Evolutionary conservation across 2,329 filamentous ascomycete species (phyloP), one percentile per base, ranked within the genome.

Genomic region (Claviceps sp.): DNA sequence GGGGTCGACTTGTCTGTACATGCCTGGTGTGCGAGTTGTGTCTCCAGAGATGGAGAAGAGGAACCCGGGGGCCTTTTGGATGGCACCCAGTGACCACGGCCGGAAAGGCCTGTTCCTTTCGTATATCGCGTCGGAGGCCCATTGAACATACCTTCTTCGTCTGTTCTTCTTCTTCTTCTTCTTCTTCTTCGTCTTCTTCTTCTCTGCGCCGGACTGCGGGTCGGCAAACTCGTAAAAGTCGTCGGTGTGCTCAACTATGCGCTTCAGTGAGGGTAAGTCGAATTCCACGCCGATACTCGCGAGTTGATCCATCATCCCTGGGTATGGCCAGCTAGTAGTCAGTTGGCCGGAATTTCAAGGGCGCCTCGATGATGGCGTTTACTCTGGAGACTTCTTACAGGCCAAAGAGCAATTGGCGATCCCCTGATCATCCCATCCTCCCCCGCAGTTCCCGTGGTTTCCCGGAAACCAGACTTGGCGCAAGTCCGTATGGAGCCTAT

Each of bases 361-460:
- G 3, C 9, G 30, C 4, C 30, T 34, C 30, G 30, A 11, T 34
- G 9, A 4, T 34, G 3, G 30, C 9, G 9, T 34, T 34, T 34
- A 11, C 9, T 34, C 30, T 11, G 30, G n/a, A 5, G 16, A 43
- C 14, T n/a, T 59, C 69, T 57, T 58, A 70, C 69, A 72, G 18
- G 66, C 62, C 47, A 72, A 61, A 22, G 65, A 65, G 16, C 65
- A 62, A 50, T 72, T 67, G 3, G 70, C 62, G 20, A 71, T 65
- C 45, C 72, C 72, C 54, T 76, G 70, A 47, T 78, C 74, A 5
- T 66, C 62, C 78, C 78, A 85, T 2, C 84, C 84, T 37, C 84
- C 84, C 4, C 84, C 84, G 47, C 85, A 79, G 58, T 87, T 85
- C 11, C 74, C 79, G 61, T 89, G 85, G 48, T 77, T 79, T 6